phyloP scores from a whole-genome alignment of 352 stramenopile species.

The Phytophthora sp. region DNA sequence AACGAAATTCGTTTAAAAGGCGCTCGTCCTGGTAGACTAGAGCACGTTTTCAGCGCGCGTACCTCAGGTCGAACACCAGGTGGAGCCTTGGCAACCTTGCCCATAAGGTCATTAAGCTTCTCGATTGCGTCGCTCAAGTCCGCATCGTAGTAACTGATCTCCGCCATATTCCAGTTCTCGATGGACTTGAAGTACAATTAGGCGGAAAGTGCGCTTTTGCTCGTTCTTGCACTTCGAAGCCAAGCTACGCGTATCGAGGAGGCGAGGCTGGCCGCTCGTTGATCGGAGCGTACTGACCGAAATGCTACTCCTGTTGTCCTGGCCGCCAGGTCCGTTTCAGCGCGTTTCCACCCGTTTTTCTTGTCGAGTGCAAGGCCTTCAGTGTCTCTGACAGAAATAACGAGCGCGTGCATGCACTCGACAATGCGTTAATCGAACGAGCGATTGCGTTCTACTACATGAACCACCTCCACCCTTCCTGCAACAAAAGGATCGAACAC shows the following conservation, averaged over 20 bases:
- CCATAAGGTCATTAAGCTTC: conserved; percentile 88
- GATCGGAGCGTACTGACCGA: conserved; percentile 3
- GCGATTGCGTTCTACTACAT: no score
- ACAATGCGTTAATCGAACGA: conserved; percentile 1
- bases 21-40: neutral
- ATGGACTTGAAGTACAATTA: neutral
- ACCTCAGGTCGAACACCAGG: conserved; percentile 74
- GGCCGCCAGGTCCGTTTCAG: conserved; percentile 27
- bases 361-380: conserved; percentile 14
- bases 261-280: conserved; percentile 3
- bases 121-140: conserved; percentile 84
- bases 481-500: neutral
- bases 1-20: neutral
- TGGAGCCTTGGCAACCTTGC: conserved; percentile 81
- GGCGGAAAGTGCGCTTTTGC: conserved; percentile 8
- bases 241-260: neutral
- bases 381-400: conserved; percentile 26
- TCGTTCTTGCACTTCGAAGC: conserved; percentile 2
- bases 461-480: no score
- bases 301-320: conserved; percentile 8
- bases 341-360: conserved; percentile 35
- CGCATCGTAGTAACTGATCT: conserved; percentile 90
- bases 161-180: conserved; percentile 54
- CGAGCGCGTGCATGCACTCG: neutral
- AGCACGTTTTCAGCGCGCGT: no score